Percentiles rank a stretch among this genome's conserved stretches.
phyloP scores from a whole-genome alignment of 257 asterid genomes.

The Solanum medicagineum region DNA sequence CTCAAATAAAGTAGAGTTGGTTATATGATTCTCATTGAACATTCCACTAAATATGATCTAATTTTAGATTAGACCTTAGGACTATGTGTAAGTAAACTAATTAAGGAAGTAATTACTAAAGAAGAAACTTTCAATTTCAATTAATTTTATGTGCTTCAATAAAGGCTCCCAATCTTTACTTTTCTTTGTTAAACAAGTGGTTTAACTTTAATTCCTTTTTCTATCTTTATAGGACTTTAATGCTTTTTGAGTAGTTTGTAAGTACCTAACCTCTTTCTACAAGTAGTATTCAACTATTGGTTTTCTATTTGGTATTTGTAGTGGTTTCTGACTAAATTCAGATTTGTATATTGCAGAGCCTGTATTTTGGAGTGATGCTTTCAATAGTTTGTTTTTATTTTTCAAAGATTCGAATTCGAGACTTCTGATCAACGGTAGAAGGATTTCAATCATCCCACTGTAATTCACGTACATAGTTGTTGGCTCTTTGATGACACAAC shows the following conservation, averaged over 20 bases:
- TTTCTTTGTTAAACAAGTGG: not conserved
- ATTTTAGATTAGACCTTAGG: not conserved
- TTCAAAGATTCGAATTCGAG: no score
- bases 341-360: no score
- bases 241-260: not conserved
- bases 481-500: not conserved
- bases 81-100: not conserved
- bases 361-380: not conserved
- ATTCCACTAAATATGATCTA: no score
- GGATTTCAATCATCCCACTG: rapidly evolving
- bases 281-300: not conserved
- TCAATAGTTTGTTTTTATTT: not conserved
- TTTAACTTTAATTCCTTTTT: not conserved
- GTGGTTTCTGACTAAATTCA: no score
- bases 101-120: not conserved
- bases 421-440: not conserved
- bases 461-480: not conserved
- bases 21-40: not conserved
- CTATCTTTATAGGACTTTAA: not conserved
- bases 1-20: not conserved
- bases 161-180: not conserved
- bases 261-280: not conserved
- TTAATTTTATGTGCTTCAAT: not conserved
- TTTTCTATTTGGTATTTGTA: not conserved
- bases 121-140: not conserved